Evolutionary conservation across 768 basidiomycete genomes (phyloP).

Genomic region (Mrakia blollopis): DNA sequence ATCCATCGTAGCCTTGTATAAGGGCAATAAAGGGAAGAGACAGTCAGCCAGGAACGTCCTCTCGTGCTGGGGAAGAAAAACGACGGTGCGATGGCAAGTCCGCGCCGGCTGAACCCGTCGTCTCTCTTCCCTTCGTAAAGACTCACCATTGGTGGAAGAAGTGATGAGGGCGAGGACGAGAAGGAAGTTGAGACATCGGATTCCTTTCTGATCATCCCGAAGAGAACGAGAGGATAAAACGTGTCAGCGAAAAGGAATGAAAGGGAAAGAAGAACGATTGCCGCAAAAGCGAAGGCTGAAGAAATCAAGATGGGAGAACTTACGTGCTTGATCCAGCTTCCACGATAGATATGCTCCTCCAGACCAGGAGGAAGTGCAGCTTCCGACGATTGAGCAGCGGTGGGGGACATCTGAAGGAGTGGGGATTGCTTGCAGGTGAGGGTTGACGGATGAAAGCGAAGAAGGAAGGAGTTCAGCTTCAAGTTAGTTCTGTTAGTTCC

Average conservation of each 20-base stretch:
- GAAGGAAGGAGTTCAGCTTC: no score
- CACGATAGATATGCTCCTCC: conserved; percentile 20
- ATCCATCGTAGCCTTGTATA: conserved; percentile 40
- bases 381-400: background rate
- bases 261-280: no score
- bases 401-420: background rate
- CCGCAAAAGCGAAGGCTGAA: background rate
- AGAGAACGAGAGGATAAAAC: no score
- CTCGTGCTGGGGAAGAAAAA: background rate
- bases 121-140: background rate
- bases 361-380: conserved; percentile 6
- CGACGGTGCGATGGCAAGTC: no score
- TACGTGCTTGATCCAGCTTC: conserved; percentile 18
- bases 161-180: conserved; percentile 42
- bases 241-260: no score
- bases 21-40: background rate
- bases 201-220: conserved; percentile 17
- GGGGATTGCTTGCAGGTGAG: no score
- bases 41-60: background rate
- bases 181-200: conserved; percentile 36
- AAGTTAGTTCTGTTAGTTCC: no score
- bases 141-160: conserved; percentile 40
- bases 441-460: no score
- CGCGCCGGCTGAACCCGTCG: no score
- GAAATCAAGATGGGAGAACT: background rate